Base-by-base conservation (phyloP, 306 rosid species). In the Calophaca sinica region DNA sequence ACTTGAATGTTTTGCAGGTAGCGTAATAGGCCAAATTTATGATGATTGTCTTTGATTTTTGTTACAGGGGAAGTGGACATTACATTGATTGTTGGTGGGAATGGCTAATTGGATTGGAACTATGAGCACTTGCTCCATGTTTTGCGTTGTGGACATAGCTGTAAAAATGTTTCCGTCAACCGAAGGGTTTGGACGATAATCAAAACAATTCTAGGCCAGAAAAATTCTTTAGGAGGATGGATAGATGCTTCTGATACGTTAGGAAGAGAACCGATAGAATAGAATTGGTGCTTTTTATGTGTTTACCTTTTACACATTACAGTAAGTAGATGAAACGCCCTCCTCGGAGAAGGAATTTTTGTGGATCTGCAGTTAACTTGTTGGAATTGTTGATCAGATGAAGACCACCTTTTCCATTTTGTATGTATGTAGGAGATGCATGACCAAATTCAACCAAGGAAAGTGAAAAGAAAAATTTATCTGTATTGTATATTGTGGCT, bases 221-320 rank as follows among this genome's bases (percentile, higher is more conserved):
- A n/a, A n/a, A n/a, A n/a, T n/a, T n/a, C n/a, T n/a, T n/a, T n/a
- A n/a, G n/a, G n/a, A n/a, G n/a, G n/a, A n/a, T n/a, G 48, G 13
- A 65, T 73, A 75, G 82, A 26, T 60, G 52, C 67, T 13, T 26
- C 10, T 59, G 67, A 75, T 52, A 33, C 64, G 15, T 64, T 82
- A 78, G 91, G 72, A 78, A 58, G 82, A 82, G 82, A 67, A 32
- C 32, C 62, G 11, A n/a, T n/a, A n/a, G n/a, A n/a, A 52, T 48
- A 76, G 80, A 51, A 72, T 42, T 78, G 75, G 80, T 73, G 79
- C 32, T 68, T 60, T 70, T 60, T 54, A 42, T 42, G 53, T 62
- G 49, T 10, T 50, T 66, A 79, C 70, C 83, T 78, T 88, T 88
- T 83, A 87, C 85, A 83, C 88, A 83, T 81, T 85, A 83, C n/a